phyloP scores from a whole-genome alignment of 2,329 filamentous ascomycete species.

The Penicillium griseofulvum region DNA sequence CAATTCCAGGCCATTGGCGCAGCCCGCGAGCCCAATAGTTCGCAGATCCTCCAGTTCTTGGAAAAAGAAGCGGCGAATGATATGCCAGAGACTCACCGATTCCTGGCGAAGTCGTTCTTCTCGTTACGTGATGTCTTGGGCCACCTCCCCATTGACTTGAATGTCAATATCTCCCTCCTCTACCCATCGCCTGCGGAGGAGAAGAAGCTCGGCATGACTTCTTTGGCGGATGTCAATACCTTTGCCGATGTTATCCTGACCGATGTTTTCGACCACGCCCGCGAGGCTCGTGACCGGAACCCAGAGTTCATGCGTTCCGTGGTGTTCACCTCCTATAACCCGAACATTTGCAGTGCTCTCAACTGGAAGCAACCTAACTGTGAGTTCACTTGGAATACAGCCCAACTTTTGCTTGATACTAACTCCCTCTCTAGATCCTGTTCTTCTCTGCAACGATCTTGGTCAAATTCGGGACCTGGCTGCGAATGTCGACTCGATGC shows the following conservation, averaged over 20 bases:
- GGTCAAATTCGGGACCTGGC: constrained; percentile 53
- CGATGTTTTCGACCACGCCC: constrained; percentile 88
- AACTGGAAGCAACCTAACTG: constrained; percentile 99
- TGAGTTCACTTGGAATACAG: constrained; percentile 38
- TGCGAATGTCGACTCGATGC: constrained; percentile 37
- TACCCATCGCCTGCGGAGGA: constrained; percentile 79
- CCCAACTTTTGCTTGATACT: neutral
- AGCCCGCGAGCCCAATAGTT: constrained; percentile 36
- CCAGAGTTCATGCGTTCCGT: constrained; percentile 78
- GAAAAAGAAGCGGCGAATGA: constrained; percentile 36
- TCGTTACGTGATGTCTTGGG: constrained; percentile 73
- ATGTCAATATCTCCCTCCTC: constrained; percentile 87
- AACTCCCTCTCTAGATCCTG: constrained; percentile 61
- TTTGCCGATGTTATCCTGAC: constrained; percentile 81
- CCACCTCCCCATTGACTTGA: constrained; percentile 72
- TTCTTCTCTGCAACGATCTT: constrained; percentile 91
- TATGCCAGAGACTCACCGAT: constrained; percentile 65
- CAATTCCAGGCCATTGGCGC: constrained; percentile 48
- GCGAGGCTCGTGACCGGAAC: constrained; percentile 62
- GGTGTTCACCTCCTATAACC: constrained; percentile 91
- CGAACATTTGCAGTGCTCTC: constrained; percentile 83
- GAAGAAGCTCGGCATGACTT: constrained; percentile 64
- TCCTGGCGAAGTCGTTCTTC: constrained; percentile 73
- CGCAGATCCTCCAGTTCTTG: constrained; percentile 32
- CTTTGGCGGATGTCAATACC: constrained; percentile 76